These are phyloP conservation scores for Ciborinia camelliae DNA, from an alignment of 2,329 filamentous ascomycete species.

Conservation along the genomic window DNA sequence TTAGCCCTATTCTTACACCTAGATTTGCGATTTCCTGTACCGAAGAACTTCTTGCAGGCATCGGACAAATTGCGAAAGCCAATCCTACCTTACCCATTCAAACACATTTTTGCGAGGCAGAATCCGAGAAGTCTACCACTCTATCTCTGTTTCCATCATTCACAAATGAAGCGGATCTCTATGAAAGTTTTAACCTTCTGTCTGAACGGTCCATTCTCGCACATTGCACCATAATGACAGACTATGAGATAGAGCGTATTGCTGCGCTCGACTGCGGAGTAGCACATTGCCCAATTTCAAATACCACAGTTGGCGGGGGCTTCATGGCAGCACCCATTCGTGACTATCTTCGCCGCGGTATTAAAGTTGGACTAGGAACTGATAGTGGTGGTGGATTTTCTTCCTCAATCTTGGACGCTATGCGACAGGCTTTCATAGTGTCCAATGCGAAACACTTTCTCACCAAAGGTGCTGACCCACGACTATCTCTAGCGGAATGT, in stretches of 20 bases:
- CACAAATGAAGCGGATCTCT: slow-evolving; percentile 56
- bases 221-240: slow-evolving; percentile 61
- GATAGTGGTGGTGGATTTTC: slow-evolving; percentile 63
- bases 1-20: slow-evolving; percentile 50
- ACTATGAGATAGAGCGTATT: slow-evolving; percentile 52
- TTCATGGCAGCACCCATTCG: slow-evolving; percentile 61
- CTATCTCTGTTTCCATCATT: slow-evolving; percentile 54
- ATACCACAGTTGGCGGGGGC: slow-evolving; percentile 59
- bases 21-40: slow-evolving; percentile 46
- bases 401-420: slow-evolving; percentile 55
- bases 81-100: slow-evolving; percentile 55
- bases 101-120: slow-evolving; percentile 65
- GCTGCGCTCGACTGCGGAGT: slow-evolving; percentile 52
- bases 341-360: slow-evolving; percentile 52
- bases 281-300: slow-evolving; percentile 62
- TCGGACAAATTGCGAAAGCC: slow-evolving; percentile 51
- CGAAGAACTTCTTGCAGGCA: slow-evolving; percentile 49
- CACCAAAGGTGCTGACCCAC: slow-evolving; percentile 38
- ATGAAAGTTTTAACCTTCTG: slow-evolving; percentile 53
- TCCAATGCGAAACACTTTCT: slow-evolving; percentile 47
- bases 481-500: slow-evolving; percentile 33
- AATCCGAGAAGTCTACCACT: slow-evolving; percentile 57
- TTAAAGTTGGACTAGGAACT: slow-evolving; percentile 65
- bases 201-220: slow-evolving; percentile 57
- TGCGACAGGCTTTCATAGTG: slow-evolving; percentile 53